Evolutionary conservation across 2,329 filamentous ascomycete species (phyloP), one percentile per base, ranked within the genome.

Genomic region (Aspergillus arachidicola): DNA sequence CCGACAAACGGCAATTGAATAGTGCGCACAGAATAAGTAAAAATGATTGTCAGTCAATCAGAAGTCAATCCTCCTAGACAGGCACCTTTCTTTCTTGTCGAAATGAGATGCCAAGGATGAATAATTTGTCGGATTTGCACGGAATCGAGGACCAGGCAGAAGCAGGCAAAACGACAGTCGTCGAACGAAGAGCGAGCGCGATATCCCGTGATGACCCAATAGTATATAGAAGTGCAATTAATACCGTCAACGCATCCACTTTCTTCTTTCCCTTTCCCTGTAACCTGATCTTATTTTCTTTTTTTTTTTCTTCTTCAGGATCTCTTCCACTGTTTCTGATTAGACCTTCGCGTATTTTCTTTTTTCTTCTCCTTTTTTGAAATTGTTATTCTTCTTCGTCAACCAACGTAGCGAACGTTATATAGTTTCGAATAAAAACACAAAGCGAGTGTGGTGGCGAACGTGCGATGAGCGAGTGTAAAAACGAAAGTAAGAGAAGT

Each of bases 371-470:
- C 34, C 14, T 64, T 51, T 64, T 64, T 54, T 21, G 55, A 59
- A 58, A 59, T 48, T 63, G 61, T 34, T 64, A 59, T 62, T 60
- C 59, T 63, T 63, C 57, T 58, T 62, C 58, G 53, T 65, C 51
- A 59, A 67, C 63, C 69, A 71, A 70, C 71, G 75, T 78, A 78
- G 76, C 76, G 76, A 78, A 73, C 71, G 76, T 78, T 70, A 69
- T 74, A 63, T 62, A 64, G 61, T 54, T 74, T 71, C 73, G 70
- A 72, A 73, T 28, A 70, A 71, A 69, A 72, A 74, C 68, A 71
- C 68, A 66, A 74, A 76, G 75, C 74, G 74, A 77, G 72, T 72
- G 73, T 76, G 70, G 69, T 67, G 73, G 75, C 75, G 75, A 78
- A 72, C 71, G 76, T 74, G 70, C 61, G 66, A 62, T 71, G 73